A percentile compares a stretch with the other conserved stretches of the same genome.
Evolutionary conservation across 208 protist species (phyloP).

Genomic region (Leishmania arabica): DNA sequence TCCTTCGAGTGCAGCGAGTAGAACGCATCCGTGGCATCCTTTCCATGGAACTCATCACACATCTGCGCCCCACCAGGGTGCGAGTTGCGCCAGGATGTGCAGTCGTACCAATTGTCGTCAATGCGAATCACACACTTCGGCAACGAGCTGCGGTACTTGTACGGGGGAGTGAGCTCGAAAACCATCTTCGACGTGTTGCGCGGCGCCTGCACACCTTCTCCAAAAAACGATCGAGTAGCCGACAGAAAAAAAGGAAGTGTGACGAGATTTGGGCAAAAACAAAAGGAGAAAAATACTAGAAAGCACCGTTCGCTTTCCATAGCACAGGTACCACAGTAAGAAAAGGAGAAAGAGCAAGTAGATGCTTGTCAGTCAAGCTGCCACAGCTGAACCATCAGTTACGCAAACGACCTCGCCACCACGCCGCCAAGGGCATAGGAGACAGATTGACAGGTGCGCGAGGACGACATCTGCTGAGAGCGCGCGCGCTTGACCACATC

Average conservation of each 20-base stretch:
- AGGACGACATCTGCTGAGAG: background rate
- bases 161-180: constrained; percentile 55
- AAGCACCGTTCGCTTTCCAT: background rate
- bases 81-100: constrained; percentile 70
- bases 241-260: background rate
- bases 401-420: background rate
- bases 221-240: background rate
- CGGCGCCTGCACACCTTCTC: background rate
- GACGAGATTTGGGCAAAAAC: too few relatives aligned
- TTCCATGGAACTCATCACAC: constrained; percentile 76
- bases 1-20: constrained; percentile 83
- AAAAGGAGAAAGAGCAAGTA: background rate
- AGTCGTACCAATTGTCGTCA: constrained; percentile 82
- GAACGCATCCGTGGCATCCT: constrained; percentile 79
- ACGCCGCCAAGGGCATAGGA: background rate
- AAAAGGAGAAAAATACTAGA: background rate
- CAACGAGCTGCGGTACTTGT: constrained; percentile 61
- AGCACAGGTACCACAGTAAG: background rate
- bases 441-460: background rate
- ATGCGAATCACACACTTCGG: constrained; percentile 83
- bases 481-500: background rate
- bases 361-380: background rate
- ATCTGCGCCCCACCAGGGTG: constrained; percentile 77
- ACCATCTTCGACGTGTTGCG: constrained; percentile 29
- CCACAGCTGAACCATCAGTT: background rate